Evolutionary conservation across 306 rosid species (phyloP).

Genomic region (Trifolium fragiferum): DNA sequence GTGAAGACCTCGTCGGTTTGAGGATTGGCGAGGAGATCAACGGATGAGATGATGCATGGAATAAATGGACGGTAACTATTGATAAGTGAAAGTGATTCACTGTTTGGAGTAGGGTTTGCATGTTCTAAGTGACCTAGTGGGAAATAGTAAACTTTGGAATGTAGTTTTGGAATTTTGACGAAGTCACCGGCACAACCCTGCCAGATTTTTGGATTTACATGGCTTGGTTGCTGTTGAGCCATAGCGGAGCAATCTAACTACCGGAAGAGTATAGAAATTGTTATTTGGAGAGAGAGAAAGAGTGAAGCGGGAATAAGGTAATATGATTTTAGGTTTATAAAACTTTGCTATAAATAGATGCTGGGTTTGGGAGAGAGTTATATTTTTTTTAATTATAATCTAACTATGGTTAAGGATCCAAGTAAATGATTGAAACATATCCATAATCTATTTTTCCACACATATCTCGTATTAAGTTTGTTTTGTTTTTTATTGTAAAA

Average conservation of each 20-base stretch:
- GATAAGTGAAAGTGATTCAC: slow-evolving; percentile 33
- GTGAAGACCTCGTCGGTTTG: slow-evolving; percentile 68
- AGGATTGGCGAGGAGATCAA: slow-evolving; percentile 54
- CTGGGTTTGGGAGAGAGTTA: no score
- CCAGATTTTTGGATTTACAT: slow-evolving; percentile 14
- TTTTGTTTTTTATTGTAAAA: no score
- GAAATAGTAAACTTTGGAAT: slow-evolving; percentile 81
- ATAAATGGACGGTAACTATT: slow-evolving; percentile 11
- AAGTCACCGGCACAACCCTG: not conserved
- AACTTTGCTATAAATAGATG: no score
- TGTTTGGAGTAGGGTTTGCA: slow-evolving; percentile 31
- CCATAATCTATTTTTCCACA: no score
- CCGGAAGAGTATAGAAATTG: no score
- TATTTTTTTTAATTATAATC: no score
- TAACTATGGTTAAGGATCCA: no score
- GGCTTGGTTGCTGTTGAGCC: slow-evolving; percentile 13
- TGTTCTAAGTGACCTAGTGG: slow-evolving; percentile 76
- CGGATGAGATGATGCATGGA: slow-evolving; percentile 41
- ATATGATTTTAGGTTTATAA: no score
- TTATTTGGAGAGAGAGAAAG: no score
- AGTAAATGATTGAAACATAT: no score
- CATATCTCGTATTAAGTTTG: no score
- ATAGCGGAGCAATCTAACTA: not conserved
- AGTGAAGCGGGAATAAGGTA: no score
- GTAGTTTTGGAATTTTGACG: slow-evolving; percentile 46